Evolutionary conservation across 768 basidiomycete species (phyloP).

Genomic region (Tulasnella sp.): DNA sequence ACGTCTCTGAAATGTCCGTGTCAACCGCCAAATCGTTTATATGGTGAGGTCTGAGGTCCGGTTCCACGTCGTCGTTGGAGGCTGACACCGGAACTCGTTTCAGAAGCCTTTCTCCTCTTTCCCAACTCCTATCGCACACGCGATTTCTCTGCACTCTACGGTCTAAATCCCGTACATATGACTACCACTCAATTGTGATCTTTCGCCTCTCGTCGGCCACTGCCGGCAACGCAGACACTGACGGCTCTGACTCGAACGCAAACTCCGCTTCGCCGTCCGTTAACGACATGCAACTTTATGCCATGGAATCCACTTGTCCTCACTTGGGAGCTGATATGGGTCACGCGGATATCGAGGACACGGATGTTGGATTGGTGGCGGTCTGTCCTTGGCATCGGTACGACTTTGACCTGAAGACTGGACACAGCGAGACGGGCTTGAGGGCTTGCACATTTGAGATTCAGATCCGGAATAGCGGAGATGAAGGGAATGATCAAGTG

Average conservation of each 20-base stretch:
- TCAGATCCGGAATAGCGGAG: slow-evolving; percentile 34
- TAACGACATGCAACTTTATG: slow-evolving; percentile 45
- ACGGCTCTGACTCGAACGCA: slow-evolving; percentile 11
- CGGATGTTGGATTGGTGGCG: slow-evolving; percentile 49
- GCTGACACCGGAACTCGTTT: background rate
- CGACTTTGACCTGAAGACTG: slow-evolving; percentile 63
- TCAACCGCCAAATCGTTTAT: background rate
- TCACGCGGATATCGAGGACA: slow-evolving; percentile 68
- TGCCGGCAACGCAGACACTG: slow-evolving; percentile 16
- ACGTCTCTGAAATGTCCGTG: background rate
- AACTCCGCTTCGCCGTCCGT: slow-evolving; percentile 17
- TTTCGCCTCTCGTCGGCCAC: slow-evolving; percentile 48
- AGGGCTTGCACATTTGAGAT: slow-evolving; percentile 60
- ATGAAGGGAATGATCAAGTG: slow-evolving; percentile 28
- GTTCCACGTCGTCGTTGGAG: background rate
- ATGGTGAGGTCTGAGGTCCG: background rate
- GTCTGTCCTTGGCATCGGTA: slow-evolving; percentile 72
- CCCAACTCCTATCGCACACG: slow-evolving; percentile 39
- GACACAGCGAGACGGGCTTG: slow-evolving; percentile 61
- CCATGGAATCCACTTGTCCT: slow-evolving; percentile 74
- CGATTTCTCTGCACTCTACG: slow-evolving; percentile 54
- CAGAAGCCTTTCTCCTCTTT: slow-evolving; percentile 19
- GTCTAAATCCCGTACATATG: slow-evolving; percentile 41
- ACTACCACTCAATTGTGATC: slow-evolving; percentile 55
- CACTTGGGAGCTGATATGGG: slow-evolving; percentile 75